Evolutionary conservation across 2,329 filamentous ascomycete species (phyloP).

Genomic region (Alternaria infectoria): DNA sequence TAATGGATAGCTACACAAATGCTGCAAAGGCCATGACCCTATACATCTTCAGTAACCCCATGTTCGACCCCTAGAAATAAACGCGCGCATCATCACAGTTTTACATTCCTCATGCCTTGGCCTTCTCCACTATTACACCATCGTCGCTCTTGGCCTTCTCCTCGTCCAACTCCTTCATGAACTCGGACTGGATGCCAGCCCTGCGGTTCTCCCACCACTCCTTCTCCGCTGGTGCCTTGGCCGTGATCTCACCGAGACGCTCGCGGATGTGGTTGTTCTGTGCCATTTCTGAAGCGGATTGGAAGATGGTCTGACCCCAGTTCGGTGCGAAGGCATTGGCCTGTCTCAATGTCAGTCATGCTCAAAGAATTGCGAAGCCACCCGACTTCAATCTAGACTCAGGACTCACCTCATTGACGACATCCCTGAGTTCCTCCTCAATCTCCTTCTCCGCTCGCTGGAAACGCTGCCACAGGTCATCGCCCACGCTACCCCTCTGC

Average conservation of each 20-base stretch:
- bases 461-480: slow-evolving; percentile 95
- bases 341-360: slow-evolving; percentile 54
- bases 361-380: neutral
- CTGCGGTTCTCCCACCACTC: slow-evolving; percentile 92
- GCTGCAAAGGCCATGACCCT: slow-evolving; percentile 7
- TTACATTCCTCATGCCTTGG: neutral
- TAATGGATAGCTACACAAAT: slow-evolving; percentile 1
- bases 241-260: slow-evolving; percentile 76
- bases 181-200: slow-evolving; percentile 73
- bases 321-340: slow-evolving; percentile 87
- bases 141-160: slow-evolving; percentile 48
- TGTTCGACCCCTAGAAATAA: neutral
- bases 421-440: slow-evolving; percentile 92
- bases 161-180: slow-evolving; percentile 83
- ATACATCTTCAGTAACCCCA: neutral
- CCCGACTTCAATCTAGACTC: neutral
- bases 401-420: slow-evolving; percentile 79
- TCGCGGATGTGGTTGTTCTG: slow-evolving; percentile 80
- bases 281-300: slow-evolving; percentile 94
- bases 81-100: neutral
- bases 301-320: slow-evolving; percentile 96
- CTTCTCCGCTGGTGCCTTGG: slow-evolving; percentile 74
- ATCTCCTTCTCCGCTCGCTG: slow-evolving; percentile 94
- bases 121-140: slow-evolving; percentile 22
- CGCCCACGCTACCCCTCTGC: slow-evolving; percentile 90